Evolutionary conservation across 148 eudicot species (phyloP), one percentile per base, ranked within the genome.

Genomic region (Rhododendron griersonianum): DNA sequence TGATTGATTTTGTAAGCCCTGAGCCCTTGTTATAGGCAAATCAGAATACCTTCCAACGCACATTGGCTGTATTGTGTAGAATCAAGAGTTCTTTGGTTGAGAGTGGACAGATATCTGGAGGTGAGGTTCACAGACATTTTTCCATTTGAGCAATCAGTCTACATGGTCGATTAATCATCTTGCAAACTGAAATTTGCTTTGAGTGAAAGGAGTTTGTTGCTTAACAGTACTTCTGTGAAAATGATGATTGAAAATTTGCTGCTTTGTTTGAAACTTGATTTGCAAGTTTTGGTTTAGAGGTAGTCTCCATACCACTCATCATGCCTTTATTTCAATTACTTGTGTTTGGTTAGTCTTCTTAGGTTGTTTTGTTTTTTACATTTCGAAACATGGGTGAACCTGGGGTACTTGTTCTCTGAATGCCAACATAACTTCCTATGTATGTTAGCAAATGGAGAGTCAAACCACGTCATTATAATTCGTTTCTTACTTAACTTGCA

Each of bases 31-130:
- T 84, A 69, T 88, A 96, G 99, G 99, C 96, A 90, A 92, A 86
- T 82, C 98, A 94, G 87, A 85, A 86, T 85, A 85, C 84, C 78
- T 94, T 87, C 84, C 98, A 96, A 57, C 94, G 95, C 63, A 94
- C 99, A 59, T 81, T 96, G 90, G 93, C 94, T 44, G 94, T 96
- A 16, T 89, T 96, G 90, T 88, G 93, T 15, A 93, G 99, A 91
- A 93, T 96, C 84, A 92, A 87, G 88, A 89, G 85, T 61, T 88
- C 86, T 55, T 47, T 96, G 81, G 83, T 84, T 61, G 89, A 87
- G 74, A 89, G 81, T 85, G 82, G 90, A 83, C 77, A 82, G 28
- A 85, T 92, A 87, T 75, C 94, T 41, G 87, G 85, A 81, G 99
- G 98, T 94, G 89, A 73, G 86, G 35, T 75, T 55, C 93, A 92